These are phyloP conservation scores for Pyricularia pennisetigena DNA, from an alignment of 2,329 filamentous ascomycete species.

Conservation along the genomic window DNA sequence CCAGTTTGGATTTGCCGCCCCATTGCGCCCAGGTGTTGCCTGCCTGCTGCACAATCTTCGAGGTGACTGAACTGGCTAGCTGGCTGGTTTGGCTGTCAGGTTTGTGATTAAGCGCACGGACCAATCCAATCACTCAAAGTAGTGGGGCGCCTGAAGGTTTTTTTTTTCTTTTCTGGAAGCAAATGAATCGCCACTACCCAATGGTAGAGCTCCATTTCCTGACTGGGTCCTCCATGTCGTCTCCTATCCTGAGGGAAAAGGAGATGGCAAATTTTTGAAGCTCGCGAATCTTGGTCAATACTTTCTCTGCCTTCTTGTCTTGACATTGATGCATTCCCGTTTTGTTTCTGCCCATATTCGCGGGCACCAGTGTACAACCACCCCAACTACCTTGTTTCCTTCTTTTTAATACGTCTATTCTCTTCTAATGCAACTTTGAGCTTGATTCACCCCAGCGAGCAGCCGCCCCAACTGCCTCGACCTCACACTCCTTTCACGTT, in stretches of 20 bases:
- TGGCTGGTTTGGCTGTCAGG: neutral
- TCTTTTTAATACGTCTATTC: neutral
- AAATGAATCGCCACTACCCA: neutral
- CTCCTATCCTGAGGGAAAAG: neutral
- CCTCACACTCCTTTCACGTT: neutral
- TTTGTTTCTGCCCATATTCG: neutral
- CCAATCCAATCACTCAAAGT: neutral
- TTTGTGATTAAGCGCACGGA: neutral
- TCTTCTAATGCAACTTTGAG: conserved; percentile 1
- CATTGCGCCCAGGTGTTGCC: neutral
- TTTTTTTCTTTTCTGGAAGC: neutral
- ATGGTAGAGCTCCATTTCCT: neutral
- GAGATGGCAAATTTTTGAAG: conserved; percentile 4
- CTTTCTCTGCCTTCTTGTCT: neutral
- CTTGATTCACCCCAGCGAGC: neutral
- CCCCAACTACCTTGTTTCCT: neutral
- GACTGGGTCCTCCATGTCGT: neutral
- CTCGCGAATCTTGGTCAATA: neutral
- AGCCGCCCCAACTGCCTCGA: neutral
- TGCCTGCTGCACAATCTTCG: neutral
- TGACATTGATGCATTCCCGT: neutral
- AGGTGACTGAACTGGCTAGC: neutral
- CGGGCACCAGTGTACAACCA: neutral
- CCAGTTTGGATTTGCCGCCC: too few species aligned
- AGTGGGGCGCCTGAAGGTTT: neutral